Evolutionary conservation across 2,329 filamentous ascomycete species (phyloP), one percentile per base, ranked within the genome.

Genomic region (Verticillium alfalfae): DNA sequence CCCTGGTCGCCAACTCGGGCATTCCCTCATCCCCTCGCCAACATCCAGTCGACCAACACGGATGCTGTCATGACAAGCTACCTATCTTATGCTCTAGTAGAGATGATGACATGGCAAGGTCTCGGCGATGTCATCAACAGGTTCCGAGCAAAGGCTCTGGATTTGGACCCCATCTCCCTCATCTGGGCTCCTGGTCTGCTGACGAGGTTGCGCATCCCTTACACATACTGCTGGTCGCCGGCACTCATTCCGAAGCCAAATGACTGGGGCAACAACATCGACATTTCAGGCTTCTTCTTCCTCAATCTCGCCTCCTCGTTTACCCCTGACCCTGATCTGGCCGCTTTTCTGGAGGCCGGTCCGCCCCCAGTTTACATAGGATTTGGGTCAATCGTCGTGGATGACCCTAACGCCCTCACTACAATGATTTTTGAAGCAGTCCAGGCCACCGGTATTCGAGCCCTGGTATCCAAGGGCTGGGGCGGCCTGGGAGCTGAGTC

Each of bases 51-150:
- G 1, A 86, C 88, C 0, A 92, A 92, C 67, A 89, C 89, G 1
- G 91, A 95, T 68, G 81, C 86, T 5, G 85, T 85, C n/a, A 82
- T 92, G 62, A 89, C 91, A 1, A 96, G 95, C 68, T 94, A 91
- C 70, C 81, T 96, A 61, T 91, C 89, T 0, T 97, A 96, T 69
- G 87, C 89, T 0, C 79, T 96, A 22, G 90, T 96, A 2, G 93
- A 97, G 67, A 91, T 96, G 84, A 87, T 97, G 82, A 93, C 93
- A 12, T 96, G 92, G 92, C 92, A 97, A 75, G 93, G 92, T 0
- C 78, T 97, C 4, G 93, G 93, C 41, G 93, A 97, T 73, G 81
- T 97, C 6, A 94, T 97, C 71, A 97, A 98, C 70, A 84, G 88
- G 12, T 97, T 97, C 70, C 83, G 93, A 59, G 87, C 89, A 66